Percentiles rank a stretch among this genome's conserved stretches.
Conservation (phyloP, 441 rosid species). For the Pelargonium hybrid region DNA sequence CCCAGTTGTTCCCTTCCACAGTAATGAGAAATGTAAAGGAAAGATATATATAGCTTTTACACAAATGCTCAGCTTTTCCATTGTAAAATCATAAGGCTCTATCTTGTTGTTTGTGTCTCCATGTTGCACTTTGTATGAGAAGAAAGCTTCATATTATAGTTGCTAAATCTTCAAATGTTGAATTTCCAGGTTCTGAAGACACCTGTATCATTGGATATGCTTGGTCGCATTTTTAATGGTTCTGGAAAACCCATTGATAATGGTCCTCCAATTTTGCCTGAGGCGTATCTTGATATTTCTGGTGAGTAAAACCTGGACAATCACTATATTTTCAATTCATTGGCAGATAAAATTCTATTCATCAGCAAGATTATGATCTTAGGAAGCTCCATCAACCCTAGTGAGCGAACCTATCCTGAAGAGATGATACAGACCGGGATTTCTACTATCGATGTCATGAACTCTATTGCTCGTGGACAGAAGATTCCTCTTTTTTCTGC, state of each 20-base stretch:
- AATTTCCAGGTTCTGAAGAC: conserved; percentile 62
- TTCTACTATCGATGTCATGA: conserved; percentile 98
- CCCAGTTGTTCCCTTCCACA: no score
- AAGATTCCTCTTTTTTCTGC: conserved; percentile 98
- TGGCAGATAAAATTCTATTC: no score
- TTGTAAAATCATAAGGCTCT: no score
- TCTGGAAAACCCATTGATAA: conserved; percentile 99
- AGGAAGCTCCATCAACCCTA: conserved; percentile 95
- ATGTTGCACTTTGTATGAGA: not conserved
- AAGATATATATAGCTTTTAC: no score
- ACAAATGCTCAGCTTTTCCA: no score
- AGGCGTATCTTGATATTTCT: conserved; percentile 92
- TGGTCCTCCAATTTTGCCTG: conserved; percentile 95
- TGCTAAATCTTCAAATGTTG: not conserved
- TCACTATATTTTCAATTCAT: no score
- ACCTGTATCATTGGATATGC: conserved; percentile 96
- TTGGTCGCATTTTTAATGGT: conserved; percentile 97
- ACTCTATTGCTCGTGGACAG: conserved; percentile 96
- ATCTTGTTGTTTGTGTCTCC: not conserved
- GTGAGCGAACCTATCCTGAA: conserved; percentile 98
- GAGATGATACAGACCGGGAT: conserved; percentile 99
- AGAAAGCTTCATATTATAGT: not conserved
- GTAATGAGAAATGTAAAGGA: no score
- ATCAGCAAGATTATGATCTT: no score
- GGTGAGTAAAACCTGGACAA: no score